A percentile compares a stretch with the other conserved stretches of the same genome.
Conservation (phyloP, 202 grass and related monocot species). For the Brachypodium distachyon region DNA sequence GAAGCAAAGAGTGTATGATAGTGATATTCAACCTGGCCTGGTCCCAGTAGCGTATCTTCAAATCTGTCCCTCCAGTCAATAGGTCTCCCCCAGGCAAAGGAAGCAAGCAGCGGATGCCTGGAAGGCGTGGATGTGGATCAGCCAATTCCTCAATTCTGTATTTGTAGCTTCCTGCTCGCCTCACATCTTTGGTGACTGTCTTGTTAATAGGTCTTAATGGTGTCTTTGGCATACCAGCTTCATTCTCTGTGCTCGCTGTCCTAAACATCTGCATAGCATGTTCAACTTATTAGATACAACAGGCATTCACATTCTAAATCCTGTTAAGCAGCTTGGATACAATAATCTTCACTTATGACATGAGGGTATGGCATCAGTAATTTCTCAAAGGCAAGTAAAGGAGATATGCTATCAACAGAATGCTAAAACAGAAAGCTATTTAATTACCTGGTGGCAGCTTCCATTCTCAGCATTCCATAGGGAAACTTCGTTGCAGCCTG, state of each 20-base stretch:
- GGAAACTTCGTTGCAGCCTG: slow-evolving; percentile 82
- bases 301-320: neutral
- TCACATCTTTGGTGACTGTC: slow-evolving; percentile 48
- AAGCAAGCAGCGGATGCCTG: slow-evolving; percentile 75
- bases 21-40: slow-evolving; percentile 63
- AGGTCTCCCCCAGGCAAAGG: slow-evolving; percentile 86
- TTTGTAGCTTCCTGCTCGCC: slow-evolving; percentile 51
- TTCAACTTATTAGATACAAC: slow-evolving; percentile 6
- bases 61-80: slow-evolving; percentile 79
- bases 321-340: neutral
- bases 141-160: slow-evolving; percentile 89
- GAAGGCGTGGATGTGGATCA: slow-evolving; percentile 56
- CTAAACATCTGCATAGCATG: slow-evolving; percentile 69
- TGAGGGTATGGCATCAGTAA: neutral
- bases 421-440: neutral
- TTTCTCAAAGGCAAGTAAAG: neutral
- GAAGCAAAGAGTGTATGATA: slow-evolving; percentile 1
- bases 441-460: slow-evolving; percentile 86
- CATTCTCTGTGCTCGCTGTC: slow-evolving; percentile 63
- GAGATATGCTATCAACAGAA: neutral
- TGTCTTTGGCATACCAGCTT: slow-evolving; percentile 48
- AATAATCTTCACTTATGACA: neutral
- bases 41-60: slow-evolving; percentile 96
- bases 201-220: slow-evolving; percentile 49
- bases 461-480: slow-evolving; percentile 99